Evolutionary conservation across 306 rosid genomes (phyloP).

Genomic region (Quercus dentata): DNA sequence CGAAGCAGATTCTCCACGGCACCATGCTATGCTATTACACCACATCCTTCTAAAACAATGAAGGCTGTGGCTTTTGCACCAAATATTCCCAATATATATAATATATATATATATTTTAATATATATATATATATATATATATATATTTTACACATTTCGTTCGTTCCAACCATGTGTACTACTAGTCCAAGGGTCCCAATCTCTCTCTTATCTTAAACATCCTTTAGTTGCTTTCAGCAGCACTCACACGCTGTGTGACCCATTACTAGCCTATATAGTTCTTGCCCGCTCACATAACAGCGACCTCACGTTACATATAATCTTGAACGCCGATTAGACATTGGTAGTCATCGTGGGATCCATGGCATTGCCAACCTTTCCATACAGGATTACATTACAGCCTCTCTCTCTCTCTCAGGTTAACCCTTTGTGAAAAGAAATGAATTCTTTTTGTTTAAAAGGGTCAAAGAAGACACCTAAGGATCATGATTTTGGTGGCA

Average conservation of each 20-base stretch:
- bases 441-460: background rate
- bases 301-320: conserved; percentile 1
- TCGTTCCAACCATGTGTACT: no score
- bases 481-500: background rate
- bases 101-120: no score
- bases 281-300: background rate
- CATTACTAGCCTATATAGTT: background rate
- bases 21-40: no score
- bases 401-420: background rate
- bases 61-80: no score
- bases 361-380: conserved; percentile 1
- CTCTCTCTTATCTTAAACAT: background rate
- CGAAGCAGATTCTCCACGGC: no score
- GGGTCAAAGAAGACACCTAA: no score
- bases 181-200: no score
- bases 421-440: background rate
- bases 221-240: background rate
- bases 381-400: background rate
- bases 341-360: conserved; percentile 12
- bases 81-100: no score
- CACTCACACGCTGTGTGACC: background rate
- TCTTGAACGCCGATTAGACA: conserved; percentile 8
- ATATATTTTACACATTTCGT: no score
- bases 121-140: no score
- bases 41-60: no score